Evolutionary conservation across 2,329 filamentous ascomycete genomes (phyloP), one percentile per base, ranked within the genome.

Genomic region (Aphanocladium album): DNA sequence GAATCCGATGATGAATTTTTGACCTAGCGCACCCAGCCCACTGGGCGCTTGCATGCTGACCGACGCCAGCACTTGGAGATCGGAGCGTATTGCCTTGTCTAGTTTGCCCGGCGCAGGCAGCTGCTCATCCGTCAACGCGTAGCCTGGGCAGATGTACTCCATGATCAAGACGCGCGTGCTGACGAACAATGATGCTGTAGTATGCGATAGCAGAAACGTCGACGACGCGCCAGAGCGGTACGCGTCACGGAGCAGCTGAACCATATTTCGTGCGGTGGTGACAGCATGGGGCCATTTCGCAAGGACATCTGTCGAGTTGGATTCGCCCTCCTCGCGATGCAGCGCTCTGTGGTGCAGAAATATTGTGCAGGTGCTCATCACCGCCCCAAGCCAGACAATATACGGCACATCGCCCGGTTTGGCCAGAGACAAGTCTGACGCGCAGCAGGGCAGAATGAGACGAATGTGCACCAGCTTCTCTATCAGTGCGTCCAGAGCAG

Each of bases 281-380:
- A 69, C 62, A 41, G 67, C 68, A 14, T 66, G 65, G 3, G 67
- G 65, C 68, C 68, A 69, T 33, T 69, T 61, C 9, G 62, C 60
- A 0, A 62, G 57, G 25, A 63, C 47, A 11, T 66, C 62, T 9
- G 54, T 61, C n/a, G n/a, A n/a, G 11, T 43, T 35, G 6, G 33
- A 35, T 35, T 35, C 59, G 0, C 64, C 62, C 2, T 60, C 60
- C 4, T 63, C 62, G 16, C 37, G 2, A 1, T 6, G 21, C 21
- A 66, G 57, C 2, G 67, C 62, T 4, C 63, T 60, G 46, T 70
- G 67, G 30, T 67, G 63, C 3, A 70, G 37, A 17, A 68, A 62
- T 5, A 69, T 65, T 1, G 68, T 62, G 39, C 62, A 62, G 1
- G 59, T 54, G 30, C 43, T 63, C 61, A 69, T 41, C 21, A 66